Evolutionary conservation across 495 filamentous ascomycete genomes (phyloP), one percentile per base, ranked within the genome.

Genomic region (Barbatosphaeria neglecta): DNA sequence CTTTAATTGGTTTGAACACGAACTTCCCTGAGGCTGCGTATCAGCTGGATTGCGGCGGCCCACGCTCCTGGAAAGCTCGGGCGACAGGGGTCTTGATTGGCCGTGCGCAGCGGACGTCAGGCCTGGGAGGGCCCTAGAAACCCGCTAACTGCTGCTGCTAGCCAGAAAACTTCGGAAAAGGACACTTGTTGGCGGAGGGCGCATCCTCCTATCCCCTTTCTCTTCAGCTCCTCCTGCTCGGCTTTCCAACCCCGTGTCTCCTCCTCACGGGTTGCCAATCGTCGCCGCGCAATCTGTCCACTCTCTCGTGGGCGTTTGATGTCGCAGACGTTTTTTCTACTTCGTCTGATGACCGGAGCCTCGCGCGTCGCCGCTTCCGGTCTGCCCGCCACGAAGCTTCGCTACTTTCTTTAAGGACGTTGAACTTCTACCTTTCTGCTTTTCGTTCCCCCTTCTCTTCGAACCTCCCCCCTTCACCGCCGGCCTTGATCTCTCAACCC

Each of bases 201-300:
- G 38, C 39, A 23, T 41, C 39, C 23, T 41, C 39, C n/a, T n/a
- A n/a, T n/a, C n/a, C n/a, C 39, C 39, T 41, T 41, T 41, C 24
- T 22, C 6, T 41, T 41, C 39, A 41, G 39, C 39, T 41, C 39
- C 16, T 39, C 10, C 19, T 16, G 4, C 10, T 13, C 6, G 4
- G 24, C 24, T 25, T 9, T 4, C 31, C 31, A 4, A 35, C 9
- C 20, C 20, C 5, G 20, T 7, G 3, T 2, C 17, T 20, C 38
- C 8, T 40, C 17, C 38, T 5, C 28, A 15, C 16, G 22, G 38
- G 38, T 40, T 40, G 38, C 18, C 3, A 2, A 8, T 15, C 11
- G 19, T 40, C 22, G 20, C 22, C 8, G 10, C 39, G 13, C 15
- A 22, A 41, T 16, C 22, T 41, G 13, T 41, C 20, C 22, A n/a